These are phyloP conservation scores for Colletotrichum falcatum DNA, from an alignment of 2,329 filamentous ascomycete species.

Conservation along the genomic window DNA sequence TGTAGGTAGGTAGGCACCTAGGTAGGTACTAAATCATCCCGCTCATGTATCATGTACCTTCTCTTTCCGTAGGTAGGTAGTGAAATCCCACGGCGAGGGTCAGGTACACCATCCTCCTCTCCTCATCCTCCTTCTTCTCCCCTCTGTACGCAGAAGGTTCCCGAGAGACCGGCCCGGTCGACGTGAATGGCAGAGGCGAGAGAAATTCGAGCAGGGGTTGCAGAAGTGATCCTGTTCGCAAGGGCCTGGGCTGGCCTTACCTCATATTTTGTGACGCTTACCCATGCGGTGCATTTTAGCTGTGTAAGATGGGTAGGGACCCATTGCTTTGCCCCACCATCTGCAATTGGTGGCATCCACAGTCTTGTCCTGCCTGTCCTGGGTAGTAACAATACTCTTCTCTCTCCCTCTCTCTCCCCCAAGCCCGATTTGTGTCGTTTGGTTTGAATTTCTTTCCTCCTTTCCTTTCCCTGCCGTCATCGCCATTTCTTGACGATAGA, in stretches of 20 bases:
- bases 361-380: slow-evolving; percentile 23
- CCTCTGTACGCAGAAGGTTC: no score
- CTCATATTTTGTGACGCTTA: slow-evolving; percentile 11
- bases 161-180: neutral
- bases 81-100: slow-evolving; percentile 1
- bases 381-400: slow-evolving; percentile 41
- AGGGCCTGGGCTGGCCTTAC: slow-evolving; percentile 1
- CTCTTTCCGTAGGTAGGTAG: neutral
- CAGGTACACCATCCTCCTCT: neutral
- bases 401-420: slow-evolving; percentile 6
- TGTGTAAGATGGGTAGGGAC: neutral
- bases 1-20: no score
- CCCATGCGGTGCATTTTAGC: slow-evolving; percentile 17
- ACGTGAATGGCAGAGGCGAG: neutral
- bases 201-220: neutral
- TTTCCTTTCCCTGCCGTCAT: slow-evolving; percentile 25
- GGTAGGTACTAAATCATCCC: neutral
- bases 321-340: slow-evolving; percentile 39
- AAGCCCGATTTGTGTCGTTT: slow-evolving; percentile 33
- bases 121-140: neutral
- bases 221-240: neutral
- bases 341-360: slow-evolving; percentile 40
- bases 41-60: slow-evolving; percentile 3
- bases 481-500: neutral
- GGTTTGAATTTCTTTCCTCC: slow-evolving; percentile 38